These are phyloP conservation scores for Hypsizygus marmoreus DNA, from an alignment of 768 basidiomycete species.

Conservation along the genomic window DNA sequence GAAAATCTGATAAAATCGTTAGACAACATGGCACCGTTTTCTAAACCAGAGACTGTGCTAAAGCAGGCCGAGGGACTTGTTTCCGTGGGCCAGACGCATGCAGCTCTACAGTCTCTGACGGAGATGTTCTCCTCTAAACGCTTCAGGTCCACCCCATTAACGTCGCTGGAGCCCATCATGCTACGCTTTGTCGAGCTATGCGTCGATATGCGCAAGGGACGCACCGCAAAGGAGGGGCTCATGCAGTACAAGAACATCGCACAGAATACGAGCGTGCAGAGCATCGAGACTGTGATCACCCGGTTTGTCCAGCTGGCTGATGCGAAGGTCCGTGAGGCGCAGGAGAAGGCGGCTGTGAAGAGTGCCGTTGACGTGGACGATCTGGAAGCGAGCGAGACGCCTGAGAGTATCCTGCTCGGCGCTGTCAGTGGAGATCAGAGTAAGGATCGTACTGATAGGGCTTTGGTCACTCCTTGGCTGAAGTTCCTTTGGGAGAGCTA, in stretches of 20 bases:
- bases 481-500: constrained; percentile 99
- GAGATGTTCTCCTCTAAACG: constrained; percentile 94
- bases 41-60: constrained; percentile 87
- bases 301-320: constrained; percentile 82
- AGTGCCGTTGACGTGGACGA: constrained; percentile 87
- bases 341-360: constrained; percentile 82
- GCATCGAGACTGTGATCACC: constrained; percentile 90
- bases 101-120: constrained; percentile 85
- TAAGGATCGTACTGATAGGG: constrained; percentile 92
- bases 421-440: constrained; percentile 89
- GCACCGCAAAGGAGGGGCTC: constrained; percentile 91
- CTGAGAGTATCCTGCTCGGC: constrained; percentile 86
- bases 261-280: constrained; percentile 87
- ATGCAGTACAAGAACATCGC: constrained; percentile 99
- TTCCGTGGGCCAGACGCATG: constrained; percentile 87
- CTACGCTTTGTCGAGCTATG: constrained; percentile 95
- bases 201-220: constrained; percentile 91
- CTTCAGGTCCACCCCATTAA: constrained; percentile 87
- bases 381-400: constrained; percentile 93
- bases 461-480: constrained; percentile 95
- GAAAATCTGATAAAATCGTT: constrained; percentile 1
- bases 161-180: constrained; percentile 93
- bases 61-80: constrained; percentile 95
- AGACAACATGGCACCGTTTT: constrained; percentile 79
- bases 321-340: constrained; percentile 80